A percentile compares a stretch with the other conserved stretches of the same genome.
phyloP scores from a whole-genome alignment of 2,329 filamentous ascomycete species.

The Setomelanomma holmii region DNA sequence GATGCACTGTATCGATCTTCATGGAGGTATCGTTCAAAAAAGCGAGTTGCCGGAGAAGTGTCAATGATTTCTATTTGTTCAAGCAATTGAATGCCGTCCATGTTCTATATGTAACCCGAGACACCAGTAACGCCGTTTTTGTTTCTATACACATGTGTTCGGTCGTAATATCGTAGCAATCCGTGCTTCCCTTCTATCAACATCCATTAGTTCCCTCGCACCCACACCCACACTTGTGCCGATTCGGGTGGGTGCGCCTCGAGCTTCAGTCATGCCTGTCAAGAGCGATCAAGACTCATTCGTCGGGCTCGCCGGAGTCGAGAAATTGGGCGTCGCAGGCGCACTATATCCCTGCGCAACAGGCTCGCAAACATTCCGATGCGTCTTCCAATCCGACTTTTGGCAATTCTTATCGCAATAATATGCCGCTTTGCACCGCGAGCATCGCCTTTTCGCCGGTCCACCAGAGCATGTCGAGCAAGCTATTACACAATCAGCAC shows the following conservation, averaged over 20 bases:
- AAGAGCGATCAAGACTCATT: slow-evolving; percentile 15
- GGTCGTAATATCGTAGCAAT: slow-evolving; percentile 6
- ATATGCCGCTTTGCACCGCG: slow-evolving; percentile 54
- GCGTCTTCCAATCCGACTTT: slow-evolving; percentile 59
- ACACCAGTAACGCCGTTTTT: slow-evolving; percentile 11
- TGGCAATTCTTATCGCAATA: slow-evolving; percentile 64
- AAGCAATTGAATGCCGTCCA: slow-evolving; percentile 28
- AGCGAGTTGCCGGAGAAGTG: neutral
- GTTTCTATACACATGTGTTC: slow-evolving; percentile 3
- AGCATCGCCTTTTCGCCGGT: slow-evolving; percentile 47
- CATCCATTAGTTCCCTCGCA: slow-evolving; percentile 1
- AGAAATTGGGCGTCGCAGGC: slow-evolving; percentile 36
- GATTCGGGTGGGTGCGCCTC: too few relatives aligned
- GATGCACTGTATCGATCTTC: too few relatives aligned
- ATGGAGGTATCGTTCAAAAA: neutral
- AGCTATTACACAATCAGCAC: slow-evolving; percentile 15
- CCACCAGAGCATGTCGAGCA: slow-evolving; percentile 34
- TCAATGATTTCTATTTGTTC: slow-evolving; percentile 11
- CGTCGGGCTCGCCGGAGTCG: slow-evolving; percentile 32
- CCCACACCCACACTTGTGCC: too few relatives aligned
- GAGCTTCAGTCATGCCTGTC: neutral
- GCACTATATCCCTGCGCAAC: slow-evolving; percentile 23
- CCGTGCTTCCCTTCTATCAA: slow-evolving; percentile 12
- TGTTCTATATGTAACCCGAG: slow-evolving; percentile 21
- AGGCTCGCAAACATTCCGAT: slow-evolving; percentile 55